Percentiles rank a stretch among this genome's conserved stretches.
phyloP scores from a whole-genome alignment of 768 basidiomycete genomes.

The Porphyrellus cyaneotinctus region DNA sequence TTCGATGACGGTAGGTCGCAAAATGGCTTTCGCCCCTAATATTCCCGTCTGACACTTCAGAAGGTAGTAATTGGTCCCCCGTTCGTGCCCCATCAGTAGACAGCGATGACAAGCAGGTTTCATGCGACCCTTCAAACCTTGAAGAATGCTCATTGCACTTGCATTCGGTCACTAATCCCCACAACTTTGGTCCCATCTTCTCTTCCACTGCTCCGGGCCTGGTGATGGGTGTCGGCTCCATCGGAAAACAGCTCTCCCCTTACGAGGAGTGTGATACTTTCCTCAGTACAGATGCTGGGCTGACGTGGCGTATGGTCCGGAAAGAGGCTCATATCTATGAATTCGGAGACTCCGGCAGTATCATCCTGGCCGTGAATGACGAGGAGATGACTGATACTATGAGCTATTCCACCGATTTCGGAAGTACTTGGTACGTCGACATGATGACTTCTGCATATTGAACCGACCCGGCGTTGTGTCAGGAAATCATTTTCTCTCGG shows the following conservation, averaged over 20 bases:
- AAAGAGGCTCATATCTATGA: constrained; percentile 88
- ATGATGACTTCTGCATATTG: not conserved
- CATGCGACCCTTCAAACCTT: constrained; percentile 55
- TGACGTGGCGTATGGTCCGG: constrained; percentile 78
- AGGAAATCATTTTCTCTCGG: constrained; percentile 75
- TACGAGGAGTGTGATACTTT: constrained; percentile 94
- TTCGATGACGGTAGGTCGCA: constrained; percentile 73
- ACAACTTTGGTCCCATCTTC: constrained; percentile 93
- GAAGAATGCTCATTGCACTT: constrained; percentile 81
- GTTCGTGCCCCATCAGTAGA: constrained; percentile 60
- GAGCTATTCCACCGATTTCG: constrained; percentile 78
- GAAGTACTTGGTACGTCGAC: constrained; percentile 71
- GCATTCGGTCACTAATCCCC: constrained; percentile 87
- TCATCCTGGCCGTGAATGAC: constrained; percentile 80
- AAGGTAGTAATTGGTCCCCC: constrained; percentile 71
- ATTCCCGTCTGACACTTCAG: not conserved
- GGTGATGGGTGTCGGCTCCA: constrained; percentile 93
- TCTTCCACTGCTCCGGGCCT: constrained; percentile 93
- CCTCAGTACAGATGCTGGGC: constrained; percentile 83
- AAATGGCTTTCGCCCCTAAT: not conserved
- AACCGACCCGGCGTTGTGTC: not conserved
- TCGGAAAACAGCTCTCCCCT: constrained; percentile 60
- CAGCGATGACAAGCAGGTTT: constrained; percentile 53
- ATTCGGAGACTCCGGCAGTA: constrained; percentile 86
- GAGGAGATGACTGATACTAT: constrained; percentile 70